A percentile compares a stretch with the other conserved stretches of the same genome.
These are phyloP conservation scores for Gloeostereum incarnatum DNA, from an alignment of 768 basidiomycete genomes.

Conservation along the genomic window DNA sequence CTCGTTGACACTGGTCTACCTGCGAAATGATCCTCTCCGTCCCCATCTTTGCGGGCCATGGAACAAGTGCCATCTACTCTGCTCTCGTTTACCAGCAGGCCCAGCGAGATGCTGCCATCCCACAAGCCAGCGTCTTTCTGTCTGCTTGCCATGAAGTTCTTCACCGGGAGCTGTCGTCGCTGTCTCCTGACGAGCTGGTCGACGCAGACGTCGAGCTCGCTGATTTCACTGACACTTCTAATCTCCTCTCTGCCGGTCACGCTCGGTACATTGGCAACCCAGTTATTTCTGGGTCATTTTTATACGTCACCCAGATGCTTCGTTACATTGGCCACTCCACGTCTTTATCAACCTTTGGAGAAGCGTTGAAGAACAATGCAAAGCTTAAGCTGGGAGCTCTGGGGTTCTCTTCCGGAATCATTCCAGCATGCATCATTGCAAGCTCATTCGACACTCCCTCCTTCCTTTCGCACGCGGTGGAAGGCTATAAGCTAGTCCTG, in stretches of 20 bases:
- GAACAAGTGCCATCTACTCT: constrained; percentile 24
- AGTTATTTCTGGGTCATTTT: constrained; percentile 34
- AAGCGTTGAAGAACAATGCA: constrained; percentile 23
- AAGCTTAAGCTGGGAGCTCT: constrained; percentile 25
- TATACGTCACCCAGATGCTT: constrained; percentile 43
- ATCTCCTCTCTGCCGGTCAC: constrained; percentile 27
- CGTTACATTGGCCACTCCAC: constrained; percentile 35
- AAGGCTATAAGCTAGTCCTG: constrained; percentile 29
- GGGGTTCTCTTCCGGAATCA: constrained; percentile 36
- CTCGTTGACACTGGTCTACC: too few species aligned
- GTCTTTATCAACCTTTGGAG: constrained; percentile 14
- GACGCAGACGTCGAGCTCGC: constrained; percentile 26
- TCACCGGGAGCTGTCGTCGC: constrained; percentile 33
- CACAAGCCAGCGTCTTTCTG: constrained; percentile 33
- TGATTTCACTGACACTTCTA: constrained; percentile 31
- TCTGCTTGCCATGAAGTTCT: constrained; percentile 43
- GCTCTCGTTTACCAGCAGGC: constrained; percentile 25
- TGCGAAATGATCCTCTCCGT: too few species aligned
- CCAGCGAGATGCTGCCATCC: constrained; percentile 28
- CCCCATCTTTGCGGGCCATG: constrained; percentile 53
- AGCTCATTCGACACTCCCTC: constrained; percentile 20
- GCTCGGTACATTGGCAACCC: constrained; percentile 32
- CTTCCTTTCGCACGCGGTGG: constrained; percentile 24
- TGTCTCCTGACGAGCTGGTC: constrained; percentile 27
- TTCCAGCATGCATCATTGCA: constrained; percentile 33